Base-by-base conservation (phyloP, 2,329 filamentous ascomycete species). In the Biscogniauxia mediterranea region DNA sequence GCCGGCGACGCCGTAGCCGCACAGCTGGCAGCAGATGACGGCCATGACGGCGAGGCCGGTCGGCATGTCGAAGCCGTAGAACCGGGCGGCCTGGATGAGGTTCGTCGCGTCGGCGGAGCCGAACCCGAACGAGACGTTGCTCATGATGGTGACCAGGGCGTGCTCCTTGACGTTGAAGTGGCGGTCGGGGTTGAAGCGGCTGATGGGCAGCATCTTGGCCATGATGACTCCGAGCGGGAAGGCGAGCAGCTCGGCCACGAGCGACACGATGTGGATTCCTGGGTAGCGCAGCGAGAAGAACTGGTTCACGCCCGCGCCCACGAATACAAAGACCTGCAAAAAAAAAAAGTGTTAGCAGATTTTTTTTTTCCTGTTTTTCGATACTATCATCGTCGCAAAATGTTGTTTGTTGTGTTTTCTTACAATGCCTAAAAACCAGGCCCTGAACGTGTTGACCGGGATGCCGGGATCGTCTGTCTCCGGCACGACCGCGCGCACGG, bases 91-190 rank as follows among this genome's bases (percentile, higher is more conserved):
- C 62, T 80, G 77, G 56, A 80, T 77, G 46, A 80, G 75, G 55
- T 78, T 79, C n/a, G 79, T 81, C 0, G 78, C 70, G 54, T 80
- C 78, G 8, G 79, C 78, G 11, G 75, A 76, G 19, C 76, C 77
- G 59, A 77, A 80, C 0, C 79, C 78, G 61, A 82, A 81, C 5
- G 78, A 78, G 19, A 81, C 78, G 61, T 82, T 82, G 64, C 75
- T 77, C 79, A 81, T 80, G 57, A 81, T 79, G 46, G 79, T 78
- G 42, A 80, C 74, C 15, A 80, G 63, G 0, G 77, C 75, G 59
- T 81, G 79, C 55, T 81, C 79, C 62, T 81, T 81, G 68, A 80
- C 77, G 63, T 80, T 81, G 68, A 80, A 81, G 56, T 73, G 68
- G 49, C 71, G 72, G 58, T 79, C 78, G 0, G 77, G 78, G 60